These are phyloP conservation scores for Lathyrus sativus DNA, from an alignment of 306 rosid genomes.

Conservation along the genomic window DNA sequence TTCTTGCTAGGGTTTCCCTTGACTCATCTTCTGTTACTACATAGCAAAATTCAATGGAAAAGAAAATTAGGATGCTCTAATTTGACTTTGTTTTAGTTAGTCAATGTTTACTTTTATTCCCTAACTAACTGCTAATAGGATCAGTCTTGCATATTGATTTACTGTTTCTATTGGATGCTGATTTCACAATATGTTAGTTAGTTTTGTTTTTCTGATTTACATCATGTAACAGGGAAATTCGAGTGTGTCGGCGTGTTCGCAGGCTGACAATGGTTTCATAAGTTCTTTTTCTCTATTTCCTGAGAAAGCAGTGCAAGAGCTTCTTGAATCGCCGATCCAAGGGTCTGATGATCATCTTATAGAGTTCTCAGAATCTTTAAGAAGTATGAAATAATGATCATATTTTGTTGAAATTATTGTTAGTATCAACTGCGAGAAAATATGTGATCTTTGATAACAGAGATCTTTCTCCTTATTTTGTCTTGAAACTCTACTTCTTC, in stretches of 20 bases:
- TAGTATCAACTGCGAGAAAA: conserved; percentile 36
- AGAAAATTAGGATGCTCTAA: neutral
- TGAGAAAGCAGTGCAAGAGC: conserved; percentile 80
- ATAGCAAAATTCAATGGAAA: conserved; percentile 5
- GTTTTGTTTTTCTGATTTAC: conserved; percentile 35
- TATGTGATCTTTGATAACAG: conserved; percentile 40
- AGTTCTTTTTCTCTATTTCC: conserved; percentile 68
- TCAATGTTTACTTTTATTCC: conserved; percentile 13
- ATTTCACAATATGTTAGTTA: conserved; percentile 8
- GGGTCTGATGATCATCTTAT: conserved; percentile 85
- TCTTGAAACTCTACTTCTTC: conserved; percentile 44
- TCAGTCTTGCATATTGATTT: conserved; percentile 6
- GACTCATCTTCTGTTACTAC: neutral
- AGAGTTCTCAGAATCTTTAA: conserved; percentile 95
- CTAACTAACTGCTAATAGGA: neutral
- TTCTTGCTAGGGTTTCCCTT: conserved; percentile 33
- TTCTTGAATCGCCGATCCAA: conserved; percentile 67
- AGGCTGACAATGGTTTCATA: conserved; percentile 63
- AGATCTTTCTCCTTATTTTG: conserved; percentile 46
- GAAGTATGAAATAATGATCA: conserved; percentile 59
- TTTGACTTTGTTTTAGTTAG: neutral
- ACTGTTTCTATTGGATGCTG: conserved; percentile 4
- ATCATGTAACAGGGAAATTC: conserved; percentile 61
- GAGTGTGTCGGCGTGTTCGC: conserved; percentile 51
- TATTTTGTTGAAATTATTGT: conserved; percentile 43